phyloP scores from a whole-genome alignment of 495 filamentous ascomycete species.

The Hyaloscypha bicolor region DNA sequence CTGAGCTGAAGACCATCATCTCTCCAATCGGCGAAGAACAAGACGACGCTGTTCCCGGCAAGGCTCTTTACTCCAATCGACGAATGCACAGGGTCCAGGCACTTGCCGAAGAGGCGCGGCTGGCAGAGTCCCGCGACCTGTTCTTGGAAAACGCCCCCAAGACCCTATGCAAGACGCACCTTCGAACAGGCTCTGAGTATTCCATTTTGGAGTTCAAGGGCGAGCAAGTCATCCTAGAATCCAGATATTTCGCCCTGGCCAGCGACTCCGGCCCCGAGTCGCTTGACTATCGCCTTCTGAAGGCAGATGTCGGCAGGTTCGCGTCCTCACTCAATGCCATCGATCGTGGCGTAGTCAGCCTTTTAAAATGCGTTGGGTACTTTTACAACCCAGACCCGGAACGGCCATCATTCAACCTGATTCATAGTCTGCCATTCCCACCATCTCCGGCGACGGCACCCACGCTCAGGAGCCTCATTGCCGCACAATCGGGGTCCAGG shows the following conservation, averaged over 20 bases:
- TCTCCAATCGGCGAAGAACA: neutral
- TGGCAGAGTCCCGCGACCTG: too few species aligned
- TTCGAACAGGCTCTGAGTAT: too few species aligned
- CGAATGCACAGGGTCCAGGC: too few species aligned
- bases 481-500: neutral
- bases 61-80: neutral
- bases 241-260: neutral
- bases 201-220: neutral
- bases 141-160: too few species aligned
- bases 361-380: neutral
- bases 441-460: neutral
- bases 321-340: conserved; percentile 6
- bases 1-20: neutral
- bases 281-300: neutral
- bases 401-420: neutral
- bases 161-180: too few species aligned
- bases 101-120: too few species aligned
- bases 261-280: neutral
- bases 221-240: neutral
- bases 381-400: neutral
- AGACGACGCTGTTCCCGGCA: neutral
- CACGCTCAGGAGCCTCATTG: neutral
- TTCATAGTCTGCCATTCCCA: neutral
- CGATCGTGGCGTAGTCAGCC: neutral
- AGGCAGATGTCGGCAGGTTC: neutral